Evolutionary conservation across 352 stramenopile genomes (phyloP), one percentile per base, ranked within the genome.

Genomic region (Phytophthora vignae): DNA sequence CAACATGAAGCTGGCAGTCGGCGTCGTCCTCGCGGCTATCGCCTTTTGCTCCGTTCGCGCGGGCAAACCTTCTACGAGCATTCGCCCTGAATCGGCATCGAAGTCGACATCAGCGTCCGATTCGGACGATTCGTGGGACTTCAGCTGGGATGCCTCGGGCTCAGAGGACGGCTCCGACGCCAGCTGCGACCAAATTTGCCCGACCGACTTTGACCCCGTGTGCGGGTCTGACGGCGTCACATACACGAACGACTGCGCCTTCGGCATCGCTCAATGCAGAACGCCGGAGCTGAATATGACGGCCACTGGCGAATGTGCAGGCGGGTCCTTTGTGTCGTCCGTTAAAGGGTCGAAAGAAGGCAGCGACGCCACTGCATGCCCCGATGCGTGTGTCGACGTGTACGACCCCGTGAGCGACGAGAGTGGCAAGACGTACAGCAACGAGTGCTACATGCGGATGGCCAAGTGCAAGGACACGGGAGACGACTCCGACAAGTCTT

Each of bases 401-500:
- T 83, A 82, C 46, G 60, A 76, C 15, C 76, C 78, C 6, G 69
- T 82, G 5, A 80, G 67, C 49, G 75, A 81, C 21, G 73, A 74
- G 40, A 73, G 76, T 48, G 77, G 76, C 22, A 67, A 72, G 31
- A 82, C 67, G 17, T 87, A 83, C 58, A 54, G 62, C 14, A 87
- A 82, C 59, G 55, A 66, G 63, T 87, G 79, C 50, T 80, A 78
- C 59, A 71, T 87, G 57, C 54, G 57, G 7, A 77, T 80, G 54
- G 66, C 57, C 1, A 69, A 77, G 29, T 90, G 82, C 64, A 82
- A 74, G 40, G 42, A 69, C 42, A 64, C 31, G 6, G 76, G 68
- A n/a, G 55, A 73, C 55, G 55, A 78, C 40, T 55, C 71, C 11
- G 31, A 59, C 38, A 71, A 72, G 12, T 55, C 21, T 42, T 55